Evolutionary conservation across 352 stramenopile genomes (phyloP).

Genomic region (Pythium oligandrum): DNA sequence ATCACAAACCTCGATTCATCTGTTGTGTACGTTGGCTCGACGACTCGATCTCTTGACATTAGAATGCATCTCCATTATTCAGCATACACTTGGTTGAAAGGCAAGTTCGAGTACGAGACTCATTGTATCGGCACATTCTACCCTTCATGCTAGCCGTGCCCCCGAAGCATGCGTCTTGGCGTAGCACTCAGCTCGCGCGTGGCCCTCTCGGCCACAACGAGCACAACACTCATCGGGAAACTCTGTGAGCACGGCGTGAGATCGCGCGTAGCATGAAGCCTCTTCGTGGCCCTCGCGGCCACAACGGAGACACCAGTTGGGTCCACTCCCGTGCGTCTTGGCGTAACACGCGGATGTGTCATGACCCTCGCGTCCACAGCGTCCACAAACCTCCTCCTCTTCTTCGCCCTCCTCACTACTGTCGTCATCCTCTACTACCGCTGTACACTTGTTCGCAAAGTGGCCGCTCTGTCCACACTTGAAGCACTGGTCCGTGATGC

Average conservation of each 20-base stretch:
- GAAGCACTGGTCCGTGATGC: constrained; percentile 13
- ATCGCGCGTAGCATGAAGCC: constrained; percentile 13
- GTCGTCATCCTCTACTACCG: constrained; percentile 5
- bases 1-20: constrained; percentile 5
- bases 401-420: constrained; percentile 6
- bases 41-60: constrained; percentile 5
- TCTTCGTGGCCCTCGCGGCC: constrained; percentile 11
- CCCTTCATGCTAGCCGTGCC: constrained; percentile 4
- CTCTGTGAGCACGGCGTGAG: constrained; percentile 7
- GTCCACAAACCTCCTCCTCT: constrained; percentile 6
- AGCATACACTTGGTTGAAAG: constrained; percentile 2
- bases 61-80: constrained; percentile 4
- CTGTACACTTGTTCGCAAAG: constrained; percentile 15
- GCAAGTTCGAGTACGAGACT: constrained; percentile 5
- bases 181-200: constrained; percentile 5
- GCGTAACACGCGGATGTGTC: constrained; percentile 11
- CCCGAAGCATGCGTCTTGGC: constrained; percentile 10
- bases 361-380: constrained; percentile 12
- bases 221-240: constrained; percentile 6
- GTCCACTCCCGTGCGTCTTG: constrained; percentile 10
- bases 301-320: constrained; percentile 14
- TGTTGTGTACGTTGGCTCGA: constrained; percentile 4
- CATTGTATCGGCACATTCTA: constrained; percentile 5
- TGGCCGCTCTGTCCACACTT: constrained; percentile 13
- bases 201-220: constrained; percentile 12